Percentiles rank a stretch among this genome's conserved stretches.
phyloP scores from a whole-genome alignment of 2,329 filamentous ascomycete genomes.

The Grosmannia clavigera region DNA sequence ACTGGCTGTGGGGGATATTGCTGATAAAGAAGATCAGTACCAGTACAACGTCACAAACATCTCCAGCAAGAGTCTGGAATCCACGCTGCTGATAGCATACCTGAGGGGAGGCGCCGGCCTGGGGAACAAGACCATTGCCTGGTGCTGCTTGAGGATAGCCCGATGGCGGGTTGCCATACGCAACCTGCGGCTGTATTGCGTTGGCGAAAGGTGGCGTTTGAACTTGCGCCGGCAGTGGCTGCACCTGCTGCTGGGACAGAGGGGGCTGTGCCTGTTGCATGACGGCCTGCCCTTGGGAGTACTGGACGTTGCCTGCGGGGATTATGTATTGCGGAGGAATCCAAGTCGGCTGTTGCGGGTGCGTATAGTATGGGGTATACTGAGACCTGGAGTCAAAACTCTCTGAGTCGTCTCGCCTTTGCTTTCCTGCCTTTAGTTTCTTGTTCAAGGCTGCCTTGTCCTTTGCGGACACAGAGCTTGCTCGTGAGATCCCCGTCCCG shows the following conservation, averaged over 20 bases:
- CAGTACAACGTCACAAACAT: not conserved
- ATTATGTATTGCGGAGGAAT: conserved; percentile 39
- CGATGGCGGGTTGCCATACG: conserved; percentile 31
- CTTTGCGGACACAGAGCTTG: conserved; percentile 75
- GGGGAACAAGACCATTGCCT: conserved; percentile 26
- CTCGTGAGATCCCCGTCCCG: conserved; percentile 66
- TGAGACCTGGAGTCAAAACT: conserved; percentile 54
- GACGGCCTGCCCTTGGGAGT: conserved; percentile 19
- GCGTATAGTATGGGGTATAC: conserved; percentile 55
- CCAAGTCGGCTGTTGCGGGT: conserved; percentile 44
- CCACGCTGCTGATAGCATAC: conserved; percentile 23
- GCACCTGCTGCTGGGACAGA: not conserved
- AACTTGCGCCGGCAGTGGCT: not conserved
- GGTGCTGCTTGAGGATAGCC: conserved; percentile 31
- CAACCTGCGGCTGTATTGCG: conserved; percentile 32
- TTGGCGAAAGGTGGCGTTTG: conserved; percentile 19
- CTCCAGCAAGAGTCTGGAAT: not conserved
- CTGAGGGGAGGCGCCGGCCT: conserved; percentile 27
- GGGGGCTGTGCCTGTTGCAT: conserved; percentile 22
- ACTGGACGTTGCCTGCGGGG: conserved; percentile 30
- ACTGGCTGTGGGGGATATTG: conserved; percentile 24
- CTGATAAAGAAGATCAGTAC: not conserved
- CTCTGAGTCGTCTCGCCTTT: conserved; percentile 51
- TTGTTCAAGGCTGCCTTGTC: conserved; percentile 63
- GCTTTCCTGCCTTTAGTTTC: conserved; percentile 52